Evolutionary conservation across 345 rosid genomes (phyloP), one percentile per base, ranked within the genome.

Genomic region (Mallotus nudiflorus): DNA sequence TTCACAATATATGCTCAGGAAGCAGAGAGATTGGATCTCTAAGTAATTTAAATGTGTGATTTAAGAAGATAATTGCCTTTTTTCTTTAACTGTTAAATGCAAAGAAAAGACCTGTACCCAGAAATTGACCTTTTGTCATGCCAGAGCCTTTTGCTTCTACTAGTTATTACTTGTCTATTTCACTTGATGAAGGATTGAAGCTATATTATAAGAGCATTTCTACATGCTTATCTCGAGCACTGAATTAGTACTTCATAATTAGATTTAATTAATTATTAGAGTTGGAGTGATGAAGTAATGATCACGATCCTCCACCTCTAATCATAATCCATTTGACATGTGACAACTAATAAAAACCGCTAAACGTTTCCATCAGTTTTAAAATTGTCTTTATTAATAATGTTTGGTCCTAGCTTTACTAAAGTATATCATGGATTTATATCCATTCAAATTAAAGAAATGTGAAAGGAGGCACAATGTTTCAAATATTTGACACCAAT

Each of bases 401-500:
- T 53, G 8, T 60, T 19, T 14, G 57, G 0, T 44, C 28, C 1
- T 27, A 14, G 29, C 72, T 70, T 70, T 70, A 22, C 52, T 29
- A 39, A 40, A 48, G 61, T 42, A 35, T 62, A 22, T 27, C 35
- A 22, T 29, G 29, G 29, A 37, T 71, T 33, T 29, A 27, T 27
- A 18, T 18, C 2, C 52, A 65, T 68, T 67, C 11, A 44, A 57
- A 73, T 51, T 69, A 20, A 1, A 18, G 57, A 37, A 51, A 68
- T 40, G 51, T 40, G 50, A 57, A 27, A 62, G 18, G n/a, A 45
- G 39, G n/a, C 24, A 19, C 27, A 40, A n/a, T 18, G 14, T 46
- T 58, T 56, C 28, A 66, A 65, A 52, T 46, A 29, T 31, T 58
- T 29, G 40, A 33, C 46, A 24, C 71, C 70, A n/a, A 56, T 37